Evolutionary conservation across 1,139 yeast genomes (phyloP), one percentile per base, ranked within the genome.

Genomic region (Candida anutae): DNA sequence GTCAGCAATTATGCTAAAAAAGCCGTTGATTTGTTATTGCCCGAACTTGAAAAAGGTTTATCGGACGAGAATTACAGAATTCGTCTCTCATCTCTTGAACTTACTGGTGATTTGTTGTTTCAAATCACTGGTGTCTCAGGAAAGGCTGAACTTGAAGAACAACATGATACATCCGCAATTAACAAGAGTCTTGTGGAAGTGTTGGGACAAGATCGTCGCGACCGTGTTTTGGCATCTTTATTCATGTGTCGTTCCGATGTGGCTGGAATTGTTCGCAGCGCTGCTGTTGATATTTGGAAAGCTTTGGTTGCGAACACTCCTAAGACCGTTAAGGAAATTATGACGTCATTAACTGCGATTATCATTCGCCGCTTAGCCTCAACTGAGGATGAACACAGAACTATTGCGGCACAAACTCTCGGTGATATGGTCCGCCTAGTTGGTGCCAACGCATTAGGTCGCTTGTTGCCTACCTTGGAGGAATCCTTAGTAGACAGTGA

Each of bases 241-340:
- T 93, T 88, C 53, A 77, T 93, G 26, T 87, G 96, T 55, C 87
- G 98, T 53, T 82, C 94, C 18, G 99, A 93, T 62, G 74, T 78
- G 27, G 75, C 93, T 26, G 85, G 85, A 43, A 69, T 79, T 46
- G 98, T 93, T 17, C 78, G 98, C 46, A 76, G 76, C 40, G 84
- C 94, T 23, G 78, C 97, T n/a, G 75, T 85, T 37, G 96, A 90
- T 45, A 88, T 93, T 29, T 93, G 99, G 99, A 88, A 88, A 59
- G 87, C 95, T 1, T 67, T 93, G 53, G 97, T 93, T 31, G 82
- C 94, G 31, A 90, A 90, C 51, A 90, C 98, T 21, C 98, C 98
- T 25, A 77, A 82, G 53, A 85, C 95, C n/a, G 81, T 90, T 31
- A 90, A 84, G 62, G 96, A 88, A 51, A 83, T 90, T 34, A 59